Base-by-base conservation (phyloP, 1,284 basidiomycete species). In the Sutorius eximius region DNA sequence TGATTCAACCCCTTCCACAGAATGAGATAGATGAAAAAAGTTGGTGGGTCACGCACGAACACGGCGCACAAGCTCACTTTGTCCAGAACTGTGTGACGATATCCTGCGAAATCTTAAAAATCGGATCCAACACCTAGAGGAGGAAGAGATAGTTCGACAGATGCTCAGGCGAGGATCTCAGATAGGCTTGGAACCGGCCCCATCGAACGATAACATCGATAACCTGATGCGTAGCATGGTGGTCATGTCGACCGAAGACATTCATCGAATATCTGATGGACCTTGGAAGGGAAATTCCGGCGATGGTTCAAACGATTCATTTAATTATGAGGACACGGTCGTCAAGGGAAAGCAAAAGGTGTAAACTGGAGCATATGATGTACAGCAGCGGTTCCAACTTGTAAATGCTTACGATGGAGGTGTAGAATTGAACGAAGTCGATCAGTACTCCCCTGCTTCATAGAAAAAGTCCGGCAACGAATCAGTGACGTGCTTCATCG, bases 211-310 rank as follows among this genome's bases (percentile, higher is more conserved):
- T 37, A 79, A 86, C 57, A 76, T 89, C 48, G 85, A 87, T 65
- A 63, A 67, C 12, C 78, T 90, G 59, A 82, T 90, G 81, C 77
- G 74, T 34, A 81, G 79, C 63, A 83, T 89, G 79, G 83, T 83
- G 77, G 42, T 44, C 27, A 59, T 61, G 40, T 62, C 69, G n/a
- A 55, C 62, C n/a, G 40, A 22, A 48, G 55, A 59, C 40, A 22
- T 36, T 9, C 53, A 45, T 3, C 57, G 53, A 34, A n/a, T 63
- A 52, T 56, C 56, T 29, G 59, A 71, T 24, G 68, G 68, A 2
- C 68, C 68, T 47, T 70, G 68, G 71, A 72, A 69, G 33, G 61
- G 55, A 47, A 49, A 46, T 49, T 38, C 45, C 7, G 43, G 11
- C 32, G 47, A 56, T 41, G 33, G 38, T 45, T 49, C 53, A 5